Evolutionary conservation across 148 eudicot genomes (phyloP).

Genomic region (Agrostemma githago): DNA sequence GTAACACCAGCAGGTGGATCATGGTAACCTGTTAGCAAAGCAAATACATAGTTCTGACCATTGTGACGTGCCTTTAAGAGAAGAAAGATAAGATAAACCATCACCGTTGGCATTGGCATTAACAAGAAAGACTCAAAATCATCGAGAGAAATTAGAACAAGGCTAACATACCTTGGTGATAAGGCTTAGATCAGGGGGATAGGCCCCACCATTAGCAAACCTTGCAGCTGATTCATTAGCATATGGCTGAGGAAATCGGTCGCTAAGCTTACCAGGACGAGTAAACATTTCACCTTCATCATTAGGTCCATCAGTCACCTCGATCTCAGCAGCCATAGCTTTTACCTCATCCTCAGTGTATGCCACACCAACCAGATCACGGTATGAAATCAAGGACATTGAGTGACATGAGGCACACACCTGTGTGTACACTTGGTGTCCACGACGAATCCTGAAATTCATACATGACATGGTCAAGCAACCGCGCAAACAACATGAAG

Average conservation of each 20-base stretch:
- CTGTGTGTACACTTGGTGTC: conserved; percentile 86
- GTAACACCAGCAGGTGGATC: conserved; percentile 89
- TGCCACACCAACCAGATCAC: conserved; percentile 86
- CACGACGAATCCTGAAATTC: conserved; percentile 71
- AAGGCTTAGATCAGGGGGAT: conserved; percentile 97
- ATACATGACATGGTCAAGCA: conserved; percentile 4
- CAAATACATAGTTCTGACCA: conserved; percentile 80
- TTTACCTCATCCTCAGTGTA: conserved; percentile 89
- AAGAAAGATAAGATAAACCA: conserved; percentile 2
- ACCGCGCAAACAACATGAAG: background rate
- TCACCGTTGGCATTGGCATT: background rate
- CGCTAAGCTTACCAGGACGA: conserved; percentile 83
- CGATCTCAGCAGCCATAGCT: conserved; percentile 90
- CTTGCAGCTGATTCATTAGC: conserved; percentile 82
- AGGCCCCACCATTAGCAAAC: conserved; percentile 99
- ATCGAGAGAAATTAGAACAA: conserved; percentile 5
- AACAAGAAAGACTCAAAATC: background rate
- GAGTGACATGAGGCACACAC: conserved; percentile 96
- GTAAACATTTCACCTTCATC: conserved; percentile 93
- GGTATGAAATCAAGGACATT: conserved; percentile 74
- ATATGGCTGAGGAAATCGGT: conserved; percentile 76
- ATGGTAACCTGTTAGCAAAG: conserved; percentile 78
- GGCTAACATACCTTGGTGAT: conserved; percentile 63
- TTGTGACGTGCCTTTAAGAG: conserved; percentile 76
- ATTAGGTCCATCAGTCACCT: conserved; percentile 84